phyloP scores from a whole-genome alignment of 371 early-diverging fungal species.

The Mucor plumbeus region DNA sequence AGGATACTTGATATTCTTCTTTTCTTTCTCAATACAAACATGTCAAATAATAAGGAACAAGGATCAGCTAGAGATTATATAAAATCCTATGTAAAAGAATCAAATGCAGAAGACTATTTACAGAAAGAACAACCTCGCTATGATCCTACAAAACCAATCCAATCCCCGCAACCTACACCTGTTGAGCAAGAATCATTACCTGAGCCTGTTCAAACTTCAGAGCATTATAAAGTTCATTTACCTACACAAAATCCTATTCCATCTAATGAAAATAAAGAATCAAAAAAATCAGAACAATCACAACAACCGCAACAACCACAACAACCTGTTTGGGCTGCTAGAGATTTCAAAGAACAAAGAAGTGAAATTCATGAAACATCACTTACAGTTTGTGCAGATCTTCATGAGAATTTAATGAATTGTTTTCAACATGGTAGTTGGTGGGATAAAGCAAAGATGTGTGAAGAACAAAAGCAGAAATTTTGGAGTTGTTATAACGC shows the following conservation, averaged over 20 bases:
- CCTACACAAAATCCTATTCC: constrained; percentile 34
- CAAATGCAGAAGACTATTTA: constrained; percentile 34
- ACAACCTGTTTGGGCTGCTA: constrained; percentile 30
- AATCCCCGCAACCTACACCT: constrained; percentile 23
- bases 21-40: constrained; percentile 10
- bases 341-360: constrained; percentile 49
- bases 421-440: constrained; percentile 65
- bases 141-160: constrained; percentile 41
- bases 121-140: constrained; percentile 44
- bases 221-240: constrained; percentile 28
- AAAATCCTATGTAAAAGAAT: constrained; percentile 43
- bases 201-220: constrained; percentile 3
- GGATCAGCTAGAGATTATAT: constrained; percentile 48
- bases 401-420: constrained; percentile 53
- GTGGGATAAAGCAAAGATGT: constrained; percentile 71
- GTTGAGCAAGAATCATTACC: constrained; percentile 1
- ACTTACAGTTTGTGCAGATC: constrained; percentile 60
- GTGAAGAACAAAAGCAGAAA: constrained; percentile 60
- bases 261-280: not conserved
- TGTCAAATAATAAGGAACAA: constrained; percentile 26
- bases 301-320: constrained; percentile 17
- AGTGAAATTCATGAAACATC: constrained; percentile 58
- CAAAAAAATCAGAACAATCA: not conserved
- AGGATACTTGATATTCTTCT: not conserved
- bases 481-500: constrained; percentile 59